Evolutionary conservation across 257 asterid species (phyloP), one percentile per base, ranked within the genome.

Genomic region (Solanum pimpinellifolium): DNA sequence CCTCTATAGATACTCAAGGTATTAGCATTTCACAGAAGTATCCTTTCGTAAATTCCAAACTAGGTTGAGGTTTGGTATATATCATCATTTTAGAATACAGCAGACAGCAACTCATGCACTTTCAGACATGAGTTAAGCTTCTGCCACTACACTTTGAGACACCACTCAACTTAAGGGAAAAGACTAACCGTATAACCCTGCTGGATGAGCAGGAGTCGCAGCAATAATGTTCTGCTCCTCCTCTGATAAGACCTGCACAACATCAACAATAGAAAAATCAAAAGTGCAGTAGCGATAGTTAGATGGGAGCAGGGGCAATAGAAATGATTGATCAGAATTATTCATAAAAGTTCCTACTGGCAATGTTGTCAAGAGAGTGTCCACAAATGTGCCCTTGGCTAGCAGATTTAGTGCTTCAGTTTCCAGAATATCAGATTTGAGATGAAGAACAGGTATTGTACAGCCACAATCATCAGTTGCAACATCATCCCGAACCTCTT

Each of bases 161-260:
- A 13, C 66, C 42, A 78, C 16, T 46, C 84, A 20, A 49, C 27
- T 49, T 80, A 80, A 29, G 69, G 69, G 73, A 47, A 49, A 73
- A 73, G 69, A 89, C 98, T 89, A 83, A 97, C 99, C 97, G 90
- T 93, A 90, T 84, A 97, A 94, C 74, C 98, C 98, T 21, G 98
- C 94, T 84, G 98, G 98, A 92, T 95, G 99, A 87, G 98, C 99
- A 72, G 99, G 99, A 89, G 96, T 91, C 69, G 98, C 94, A 83
- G 98, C 97, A 92, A 94, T 89, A 60, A 90, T 90, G 87, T 93
- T 91, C 92, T 95, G 98, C 92, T 95, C 98, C 92, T 93, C 98
- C 90, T 91, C 91, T n/a, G 98, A 91, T 86, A 95, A 89, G 84
- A 93, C 98, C 99, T 95, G 68, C 25, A 18, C 37, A 33, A 47